Base-by-base conservation (phyloP, 106 monocot genomes). In the Dendrobium nobile region DNA sequence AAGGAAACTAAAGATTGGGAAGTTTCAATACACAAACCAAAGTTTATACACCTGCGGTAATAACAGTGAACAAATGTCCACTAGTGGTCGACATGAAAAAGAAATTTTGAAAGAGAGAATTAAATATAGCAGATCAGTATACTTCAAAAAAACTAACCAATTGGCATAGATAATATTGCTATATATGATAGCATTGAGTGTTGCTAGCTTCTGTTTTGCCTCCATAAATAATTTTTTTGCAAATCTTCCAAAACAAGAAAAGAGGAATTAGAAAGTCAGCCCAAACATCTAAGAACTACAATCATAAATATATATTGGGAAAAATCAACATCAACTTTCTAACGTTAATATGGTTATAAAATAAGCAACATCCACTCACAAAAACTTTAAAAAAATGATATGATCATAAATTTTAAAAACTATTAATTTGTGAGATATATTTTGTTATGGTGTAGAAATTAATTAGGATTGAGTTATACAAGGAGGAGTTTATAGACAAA, bases 121-220 rank as follows among this genome's bases (percentile, higher is more conserved):
- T 7, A 74, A 74, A 43, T 43, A 74, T 42, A n/a, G 43, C 19
- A 42, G 9, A 74, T 74, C 19, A 28, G 9, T 74, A 33, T 70
- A 1, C 26, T 20, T 48, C 28, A 64, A 75, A 78, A 80, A 67
- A 79, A 93, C 93, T 88, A 81, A 99, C 95, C 99, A 93, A 77
- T 99, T 92, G 80, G 99, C 95, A 90, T 95, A 87, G 74, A 99
- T 86, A 78, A 99, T 99, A 86, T 99, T 99, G 83, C 95, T 88
- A 68, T 93, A 99, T 84, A 99, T 88, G 73, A 93, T 59, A 41
- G 91, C 89, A 88, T 99, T 99, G 28, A 99, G 84, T 4, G 81
- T 48, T 44, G 78, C n/a, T 22, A 91, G 83, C 72, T 91, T 91
- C 86, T 79, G 47, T 78, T 99, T 99, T 73, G 95, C 99, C 87